Evolutionary conservation across 139 green algal species (phyloP).

Genomic region (Picochlorum sp.): DNA sequence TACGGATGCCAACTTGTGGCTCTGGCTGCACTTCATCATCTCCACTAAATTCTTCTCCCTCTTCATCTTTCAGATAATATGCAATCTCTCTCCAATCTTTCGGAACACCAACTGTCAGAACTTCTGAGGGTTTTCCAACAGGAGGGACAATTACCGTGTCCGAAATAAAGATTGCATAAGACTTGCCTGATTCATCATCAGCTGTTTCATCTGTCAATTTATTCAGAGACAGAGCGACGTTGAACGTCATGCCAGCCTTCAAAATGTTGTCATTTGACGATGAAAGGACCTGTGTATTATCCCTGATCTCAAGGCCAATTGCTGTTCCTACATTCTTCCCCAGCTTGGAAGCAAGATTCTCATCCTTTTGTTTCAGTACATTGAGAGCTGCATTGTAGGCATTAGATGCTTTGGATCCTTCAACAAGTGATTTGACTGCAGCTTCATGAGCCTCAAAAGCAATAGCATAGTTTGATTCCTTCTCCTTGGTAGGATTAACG

Average conservation of each 20-base stretch:
- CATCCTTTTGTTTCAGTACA: conserved; percentile 37
- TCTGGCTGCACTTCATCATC: conserved; percentile 16
- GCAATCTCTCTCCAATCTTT: conserved; percentile 57
- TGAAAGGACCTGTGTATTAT: conserved; percentile 41
- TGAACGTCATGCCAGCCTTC: conserved; percentile 57
- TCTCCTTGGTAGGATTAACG: conserved; percentile 72
- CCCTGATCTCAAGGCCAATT: conserved; percentile 86
- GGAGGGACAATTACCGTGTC: conserved; percentile 77
- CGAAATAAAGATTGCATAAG: conserved; percentile 69
- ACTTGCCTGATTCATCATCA: conserved; percentile 12
- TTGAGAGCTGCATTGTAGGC: conserved; percentile 56
- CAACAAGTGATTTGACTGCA: conserved; percentile 61
- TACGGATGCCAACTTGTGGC: conserved; percentile 26
- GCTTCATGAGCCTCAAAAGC: conserved; percentile 67
- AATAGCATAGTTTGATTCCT: conserved; percentile 71
- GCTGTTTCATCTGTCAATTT: conserved; percentile 2
- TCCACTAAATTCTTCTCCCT: conserved; percentile 36
- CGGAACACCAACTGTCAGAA: conserved; percentile 41
- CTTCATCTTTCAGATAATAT: conserved; percentile 51
- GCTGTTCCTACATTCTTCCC: conserved; percentile 77
- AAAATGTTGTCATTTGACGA: conserved; percentile 39
- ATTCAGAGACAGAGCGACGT: conserved; percentile 43
- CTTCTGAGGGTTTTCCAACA: conserved; percentile 40
- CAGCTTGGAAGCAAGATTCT: conserved; percentile 59
- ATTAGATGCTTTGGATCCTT: conserved; percentile 50